Evolutionary conservation across 176 grass and related monocot species (phyloP), one percentile per base, ranked within the genome.

Genomic region (Zoysia japonica): DNA sequence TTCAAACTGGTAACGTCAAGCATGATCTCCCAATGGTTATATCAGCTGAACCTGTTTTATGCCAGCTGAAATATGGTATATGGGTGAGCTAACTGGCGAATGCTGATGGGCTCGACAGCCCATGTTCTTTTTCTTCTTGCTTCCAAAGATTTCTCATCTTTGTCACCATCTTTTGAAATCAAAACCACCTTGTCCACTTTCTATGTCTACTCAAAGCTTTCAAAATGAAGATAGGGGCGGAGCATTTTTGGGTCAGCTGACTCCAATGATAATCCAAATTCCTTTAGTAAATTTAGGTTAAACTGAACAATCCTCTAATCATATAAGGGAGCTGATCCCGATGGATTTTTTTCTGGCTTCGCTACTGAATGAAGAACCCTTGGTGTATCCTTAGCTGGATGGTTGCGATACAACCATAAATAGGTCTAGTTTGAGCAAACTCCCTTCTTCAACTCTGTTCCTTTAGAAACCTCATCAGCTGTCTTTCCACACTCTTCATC

Each of bases 351-450:
- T 28, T 28, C 28, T 28, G 28, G 28, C 28, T 28, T 28, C 28
- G 28, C 52, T 49, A 68, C 47, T 4, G 2, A 61, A 37, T 28
- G 5, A 0, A 42, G 16, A 84, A 75, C 8, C 66, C 12, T 14
- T 55, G 14, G 41, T 19, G 39, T 74, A 69, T 61, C 4, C 39
- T 3, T 12, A 53, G 0, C 40, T 12, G 70, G 9, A 75, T 10
- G 40, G n/a, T 11, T 49, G 10, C 46, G 14, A 43, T 17, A 45
- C 5, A 72, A 35, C 35, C 51, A 48, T 51, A 52, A 15, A 46
- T 37, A 28, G 6, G 7, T 79, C 69, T 88, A 83, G 61, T 46
- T 82, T 73, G 72, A 74, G 59, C 15, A 89, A 81, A 72, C 74
- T 69, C 74, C 62, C 52, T 73, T 89, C 67, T 77, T 73, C 46